These are phyloP conservation scores for Chlorella sp. DNA, from an alignment of 139 green algal genomes.

Conservation along the genomic window DNA sequence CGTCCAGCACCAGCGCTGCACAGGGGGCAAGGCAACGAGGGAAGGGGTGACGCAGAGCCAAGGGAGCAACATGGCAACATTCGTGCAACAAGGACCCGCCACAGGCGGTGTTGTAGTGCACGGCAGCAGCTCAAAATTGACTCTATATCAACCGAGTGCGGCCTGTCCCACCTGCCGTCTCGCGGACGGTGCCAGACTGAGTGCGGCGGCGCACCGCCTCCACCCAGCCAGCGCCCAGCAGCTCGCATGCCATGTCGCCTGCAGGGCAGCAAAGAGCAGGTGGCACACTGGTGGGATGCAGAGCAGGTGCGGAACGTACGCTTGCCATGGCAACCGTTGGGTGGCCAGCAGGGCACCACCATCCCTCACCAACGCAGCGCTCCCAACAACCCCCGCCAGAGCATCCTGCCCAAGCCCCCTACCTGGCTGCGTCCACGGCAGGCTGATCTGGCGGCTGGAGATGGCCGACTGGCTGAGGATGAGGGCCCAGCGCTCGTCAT, in stretches of 20 bases:
- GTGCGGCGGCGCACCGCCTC: not conserved
- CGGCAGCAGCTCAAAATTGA: too few species aligned
- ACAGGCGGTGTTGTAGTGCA: too few species aligned
- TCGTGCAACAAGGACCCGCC: too few species aligned
- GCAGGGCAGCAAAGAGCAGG: not conserved
- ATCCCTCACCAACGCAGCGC: not conserved
- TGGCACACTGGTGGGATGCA: too few species aligned
- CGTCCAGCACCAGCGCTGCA: not conserved
- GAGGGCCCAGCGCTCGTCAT: not conserved
- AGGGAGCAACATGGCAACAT: too few species aligned
- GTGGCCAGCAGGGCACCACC: not conserved
- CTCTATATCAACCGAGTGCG: too few species aligned
- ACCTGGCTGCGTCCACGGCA: slow-evolving; percentile 34
- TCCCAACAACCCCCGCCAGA: too few species aligned
- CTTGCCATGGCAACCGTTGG: too few species aligned
- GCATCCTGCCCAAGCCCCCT: not conserved
- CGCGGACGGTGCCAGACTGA: not conserved
- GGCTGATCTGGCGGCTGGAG: slow-evolving; percentile 19
- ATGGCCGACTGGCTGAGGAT: slow-evolving; percentile 18
- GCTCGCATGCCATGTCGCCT: slow-evolving; percentile 32
- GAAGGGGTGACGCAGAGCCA: too few species aligned
- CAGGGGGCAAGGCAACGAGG: not conserved
- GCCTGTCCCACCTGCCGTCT: not conserved
- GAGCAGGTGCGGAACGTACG: too few species aligned
- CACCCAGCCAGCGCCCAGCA: slow-evolving; percentile 18